Base-by-base conservation (phyloP, 305 asterid genomes). In the Fraxinus ornus region DNA sequence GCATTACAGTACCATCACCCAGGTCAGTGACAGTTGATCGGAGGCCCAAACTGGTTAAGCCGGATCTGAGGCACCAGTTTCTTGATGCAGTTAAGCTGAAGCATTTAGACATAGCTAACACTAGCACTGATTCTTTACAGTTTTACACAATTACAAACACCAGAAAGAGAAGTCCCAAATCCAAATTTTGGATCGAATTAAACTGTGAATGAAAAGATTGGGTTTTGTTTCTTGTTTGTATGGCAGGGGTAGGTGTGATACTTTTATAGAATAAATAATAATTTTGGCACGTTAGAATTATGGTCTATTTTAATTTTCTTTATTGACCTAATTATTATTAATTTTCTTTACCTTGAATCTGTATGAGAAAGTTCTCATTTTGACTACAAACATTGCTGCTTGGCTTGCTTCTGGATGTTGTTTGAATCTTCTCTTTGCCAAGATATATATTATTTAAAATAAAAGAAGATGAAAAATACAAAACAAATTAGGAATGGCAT, bases 1-100 rank as follows among this genome's bases (percentile, higher is more conserved):
- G 91, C 78, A 92, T 86, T 32, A 84, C 70, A 28, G 97, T 92
- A 75, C 92, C 91, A 75, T 91, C 92, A 12, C 91, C 91, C 78
- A 92, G 90, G 89, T 87, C 91, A 5, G 88, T 83, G 78, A 88
- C 15, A 37, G 89, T 62, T 41, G 93, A 89, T 24, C 91, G 91
- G 89, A 92, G 93, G 6, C 97, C 97, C 7, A 90, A 87, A 19
- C 78, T 49, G 2, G 33, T 37, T 89, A 91, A 92, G 28, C 79
- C n/a, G 73, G 89, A 83, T 64, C 83, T 80, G 66, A 91, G 89
- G 80, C 94, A 92, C 78, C 90, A 62, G 86, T 80, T 88, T 78
- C 88, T 64, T 9, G 91, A 78, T 4, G 97, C 90, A 8, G 92
- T 88, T 21, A 90, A 75, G 89, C 90, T 92, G 81, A 90, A 90